Evolutionary conservation across 2,329 filamentous ascomycete genomes (phyloP), one percentile per base, ranked within the genome.

Genomic region (Colletotrichum eleusines): DNA sequence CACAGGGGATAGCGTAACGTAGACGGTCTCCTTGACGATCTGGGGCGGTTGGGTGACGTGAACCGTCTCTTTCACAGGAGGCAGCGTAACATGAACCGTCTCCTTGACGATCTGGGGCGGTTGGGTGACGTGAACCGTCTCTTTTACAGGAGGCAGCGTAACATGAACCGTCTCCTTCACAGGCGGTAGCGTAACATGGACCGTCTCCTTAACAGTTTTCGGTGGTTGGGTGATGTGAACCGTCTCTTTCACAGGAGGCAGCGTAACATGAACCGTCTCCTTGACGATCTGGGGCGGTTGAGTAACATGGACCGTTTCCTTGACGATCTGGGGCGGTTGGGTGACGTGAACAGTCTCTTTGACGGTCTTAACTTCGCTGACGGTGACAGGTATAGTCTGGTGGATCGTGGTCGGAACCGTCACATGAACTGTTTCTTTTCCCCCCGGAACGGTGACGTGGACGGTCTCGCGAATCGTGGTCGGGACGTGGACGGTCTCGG

Each of bases 301-400:
- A 3, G 66, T 51, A 3, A 68, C 44, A 5, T 46, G 35, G 23
- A 72, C 57, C 1, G 69, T 72, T 33, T 73, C 64, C 28, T 69
- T 69, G 20, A 73, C 59, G 4, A 42, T 55, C 9, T 63, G 60
- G 2, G 51, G 62, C 2, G 51, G 51, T 12, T 58, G 3, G 2
- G 69, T 71, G 8, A 71, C 44, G 44, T 69, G 64, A 1, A 71
- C 38, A 0, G 69, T 71, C 20, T 70, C 66, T 42, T 63, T 64
- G 1, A 70, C 54, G 3, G 67, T 71, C 60, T 68, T 44, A 33
- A 69, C 54, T 4, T 72, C 50, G 44, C 57, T 63, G 16, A 70
- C n/a, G n/a, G 54, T 66, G 12, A 55, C 66, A 18, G 54, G 63
- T n/a, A n/a, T 59, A 16, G 63, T 48, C n/a, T 63, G 23, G n/a